Conservation (phyloP, 768 basidiomycete species). For the Suillus lakei region DNA sequence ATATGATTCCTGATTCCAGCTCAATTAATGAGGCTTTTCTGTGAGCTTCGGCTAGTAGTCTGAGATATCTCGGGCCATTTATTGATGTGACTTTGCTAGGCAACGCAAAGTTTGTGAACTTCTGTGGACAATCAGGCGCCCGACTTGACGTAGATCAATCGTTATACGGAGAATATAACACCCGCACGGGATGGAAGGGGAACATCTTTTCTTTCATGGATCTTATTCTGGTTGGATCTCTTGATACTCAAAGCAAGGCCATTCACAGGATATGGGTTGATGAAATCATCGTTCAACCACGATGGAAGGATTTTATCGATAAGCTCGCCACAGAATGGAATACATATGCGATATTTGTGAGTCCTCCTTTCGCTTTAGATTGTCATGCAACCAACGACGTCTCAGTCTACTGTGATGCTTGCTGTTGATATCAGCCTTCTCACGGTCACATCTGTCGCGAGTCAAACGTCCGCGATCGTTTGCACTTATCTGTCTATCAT, state of each 20-base stretch:
- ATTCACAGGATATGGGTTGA: slow-evolving; percentile 53
- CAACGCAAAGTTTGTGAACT: slow-evolving; percentile 38
- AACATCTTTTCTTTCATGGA: slow-evolving; percentile 40
- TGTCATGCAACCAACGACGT: background rate
- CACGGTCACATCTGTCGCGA: slow-evolving; percentile 47
- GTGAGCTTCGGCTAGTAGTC: slow-evolving; percentile 27
- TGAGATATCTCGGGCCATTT: background rate
- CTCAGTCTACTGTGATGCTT: slow-evolving; percentile 54
- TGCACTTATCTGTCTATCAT: slow-evolving; percentile 43
- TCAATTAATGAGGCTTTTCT: slow-evolving; percentile 46
- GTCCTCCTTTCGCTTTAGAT: slow-evolving; percentile 13
- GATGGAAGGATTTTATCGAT: slow-evolving; percentile 46
- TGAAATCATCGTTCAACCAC: slow-evolving; percentile 38
- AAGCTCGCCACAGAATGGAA: slow-evolving; percentile 52
- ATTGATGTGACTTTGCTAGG: slow-evolving; percentile 20
- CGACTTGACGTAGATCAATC: slow-evolving; percentile 37
- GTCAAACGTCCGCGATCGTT: slow-evolving; percentile 18
- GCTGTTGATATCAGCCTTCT: slow-evolving; percentile 59
- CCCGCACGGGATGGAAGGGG: slow-evolving; percentile 30
- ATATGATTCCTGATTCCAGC: slow-evolving; percentile 26
- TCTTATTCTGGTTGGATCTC: slow-evolving; percentile 48
- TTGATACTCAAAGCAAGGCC: slow-evolving; percentile 46
- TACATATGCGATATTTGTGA: slow-evolving; percentile 51
- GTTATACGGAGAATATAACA: slow-evolving; percentile 17
- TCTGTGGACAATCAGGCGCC: slow-evolving; percentile 41